Evolutionary conservation across 306 rosid species (phyloP).

Genomic region (Quercus cerris): DNA sequence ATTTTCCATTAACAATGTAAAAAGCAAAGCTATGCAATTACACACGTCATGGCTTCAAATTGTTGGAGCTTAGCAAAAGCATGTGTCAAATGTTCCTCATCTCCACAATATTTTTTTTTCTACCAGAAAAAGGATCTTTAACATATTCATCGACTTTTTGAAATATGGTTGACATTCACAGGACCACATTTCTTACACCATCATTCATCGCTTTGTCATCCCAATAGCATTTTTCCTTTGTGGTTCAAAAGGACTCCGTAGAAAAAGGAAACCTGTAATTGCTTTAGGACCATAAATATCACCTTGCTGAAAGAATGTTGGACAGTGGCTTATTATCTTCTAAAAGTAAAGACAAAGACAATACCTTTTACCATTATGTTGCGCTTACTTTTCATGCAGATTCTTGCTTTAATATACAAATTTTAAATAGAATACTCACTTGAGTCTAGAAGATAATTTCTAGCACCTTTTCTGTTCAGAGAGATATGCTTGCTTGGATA

Average conservation of each 20-base stretch:
- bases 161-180: constrained; percentile 27
- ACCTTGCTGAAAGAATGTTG: not conserved
- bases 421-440: not conserved
- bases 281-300: constrained; percentile 14
- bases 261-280: constrained; percentile 4
- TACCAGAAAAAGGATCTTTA: constrained; percentile 19
- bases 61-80: constrained; percentile 14
- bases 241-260: constrained; percentile 22
- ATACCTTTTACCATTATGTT: not conserved
- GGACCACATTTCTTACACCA: constrained; percentile 29
- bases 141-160: constrained; percentile 3
- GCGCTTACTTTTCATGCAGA: not conserved
- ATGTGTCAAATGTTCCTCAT: constrained; percentile 12
- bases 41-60: constrained; percentile 8
- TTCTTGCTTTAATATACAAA: not conserved
- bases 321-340: not conserved
- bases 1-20: too few species aligned
- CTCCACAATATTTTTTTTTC: constrained; percentile 11
- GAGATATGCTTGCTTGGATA: constrained; percentile 1
- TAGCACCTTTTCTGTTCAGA: not conserved
- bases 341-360: not conserved
- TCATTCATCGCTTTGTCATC: constrained; percentile 23
- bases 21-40: not conserved
- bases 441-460: not conserved
- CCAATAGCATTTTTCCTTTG: constrained; percentile 23